Evolutionary conservation across 1,284 basidiomycete genomes (phyloP), one percentile per base, ranked within the genome.

Genomic region (Rhodotorula sp.): DNA sequence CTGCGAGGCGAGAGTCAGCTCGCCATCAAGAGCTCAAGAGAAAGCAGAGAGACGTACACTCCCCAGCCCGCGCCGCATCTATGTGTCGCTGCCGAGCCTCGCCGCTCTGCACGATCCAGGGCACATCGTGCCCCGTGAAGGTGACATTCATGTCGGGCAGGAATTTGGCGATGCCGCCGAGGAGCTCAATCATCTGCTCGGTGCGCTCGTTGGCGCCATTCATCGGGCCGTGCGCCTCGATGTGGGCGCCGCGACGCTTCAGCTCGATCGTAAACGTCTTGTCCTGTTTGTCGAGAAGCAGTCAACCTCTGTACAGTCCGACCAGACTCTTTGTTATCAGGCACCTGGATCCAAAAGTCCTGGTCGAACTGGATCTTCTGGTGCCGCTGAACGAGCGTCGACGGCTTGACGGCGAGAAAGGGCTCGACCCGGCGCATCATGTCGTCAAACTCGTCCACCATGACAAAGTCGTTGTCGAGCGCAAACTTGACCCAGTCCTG

Each of bases 401-500:
- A 64, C 1, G 73, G 73, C 4, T 58, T 67, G 49, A 77, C 49
- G 2, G 71, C 77, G 48, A 73, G 64, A 64, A 75, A 78, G 7
- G 74, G 78, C 54, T 64, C 64, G 44, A 79, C 66, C 42, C 71
- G 70, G 19, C 65, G 57, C 54, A 74, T 68, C 64, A 79, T 71
- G 17, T 67, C 59, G 66, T 79, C 77, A 62, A 78, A 79, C 62
- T 79, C 78, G 72, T 79, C 78, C 3, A 67, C 49, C 65, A 78
- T 58, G 23, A 73, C 71, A 23, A 78, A 72, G 34, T 73, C 61
- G 67, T 78, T 52, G 45, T 70, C 67, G 23, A 61, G 66, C 12
- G 73, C 75, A 48, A 25, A 49, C 17, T 56, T 61, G 45, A 50
- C 78, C 78, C 78, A 78, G 3, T 65, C 42, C 19, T 72, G 73